Evolutionary conservation across 257 asterid species (phyloP), one percentile per base, ranked within the genome.

Genomic region (Echium plantagineum): DNA sequence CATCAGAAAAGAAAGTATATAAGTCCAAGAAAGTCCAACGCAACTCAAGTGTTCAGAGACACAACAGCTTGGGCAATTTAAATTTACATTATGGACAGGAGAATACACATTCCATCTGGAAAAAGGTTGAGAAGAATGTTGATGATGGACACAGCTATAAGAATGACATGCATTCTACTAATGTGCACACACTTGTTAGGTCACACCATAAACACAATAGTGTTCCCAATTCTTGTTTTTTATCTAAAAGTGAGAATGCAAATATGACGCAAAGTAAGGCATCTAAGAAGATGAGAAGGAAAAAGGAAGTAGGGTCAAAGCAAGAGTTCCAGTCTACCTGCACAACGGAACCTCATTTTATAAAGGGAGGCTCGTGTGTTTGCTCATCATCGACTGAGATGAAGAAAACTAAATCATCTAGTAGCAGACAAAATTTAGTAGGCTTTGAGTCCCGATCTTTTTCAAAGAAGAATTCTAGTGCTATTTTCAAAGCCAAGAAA

Each of bases 111-210:
- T 49, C 47, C 53, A 56, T 71, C 20, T 71, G 75, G 75, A 60
- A 65, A 55, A 71, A 63, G 68, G 75, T 71, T 66, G 59, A 62
- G 71, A 71, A 42, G 53, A 31, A 46, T 26, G 65, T 65, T 58
- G 49, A 57, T 54, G 61, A 48, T 51, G 54, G 35, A 55, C 57
- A 31, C 67, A 65, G 47, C 48, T 35, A 55, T 60, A 54, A 70
- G 42, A 18, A 28, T 15, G 60, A 60, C 58, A 49, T 61, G 24
- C 58, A 66, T 35, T 31, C 30, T 51, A 57, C 49, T 51, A 21
- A 65, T 28, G 32, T 28, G 5, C 5, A 6, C 5, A 28, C 32
- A 21, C 57, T 59, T 47, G 38, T 22, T 64, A 20, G 53, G 3
- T 15, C 57, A 60, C 47, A 64, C 12, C 21, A 54, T 54, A 65